Evolutionary conservation across 2,329 filamentous ascomycete genomes (phyloP), one percentile per base, ranked within the genome.

Genomic region (Colletotrichum echinochloae): DNA sequence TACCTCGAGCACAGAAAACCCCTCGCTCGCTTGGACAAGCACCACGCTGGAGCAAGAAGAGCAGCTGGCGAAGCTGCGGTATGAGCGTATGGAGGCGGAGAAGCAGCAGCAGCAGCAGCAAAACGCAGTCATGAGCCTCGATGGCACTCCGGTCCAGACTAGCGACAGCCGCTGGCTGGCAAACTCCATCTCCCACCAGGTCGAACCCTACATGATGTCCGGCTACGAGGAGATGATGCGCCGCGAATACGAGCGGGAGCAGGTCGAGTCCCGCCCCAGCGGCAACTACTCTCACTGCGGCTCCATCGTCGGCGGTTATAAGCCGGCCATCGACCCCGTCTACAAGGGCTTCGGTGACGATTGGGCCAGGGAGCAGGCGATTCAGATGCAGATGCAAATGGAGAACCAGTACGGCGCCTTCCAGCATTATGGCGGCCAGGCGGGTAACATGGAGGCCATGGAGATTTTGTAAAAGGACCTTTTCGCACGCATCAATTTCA

Each of bases 191-290:
- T 26, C 81, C 76, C 73, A 79, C 55, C 85, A 88, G 71, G 89
- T 88, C 48, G 94, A 97, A 80, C 94, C 94, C 0, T 97, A 97
- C 80, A 97, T 97, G 88, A 80, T 88, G 57, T 91, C 89, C 8
- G 94, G 94, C 18, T 97, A 97, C 78, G 92, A 94, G 76, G 85
- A 89, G 76, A 82, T 92, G 67, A 89, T 91, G 69, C 84, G 85
- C 68, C 85, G 89, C 64, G 90, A 93, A 76, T 89, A 91, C 72
- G 87, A 91, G 75, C 77, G 64, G 3, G 60, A 64, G 61, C 69
- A 70, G 49, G 73, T 80, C 68, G 77, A 81, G 63, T 76, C 75
- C 57, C 76, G 76, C 39, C 74, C 80, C 6, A 83, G 82, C 73
- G 80, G 83, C 56, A 78, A 81, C 49, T 86, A 85, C 74, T 81